Evolutionary conservation across 768 basidiomycete genomes (phyloP).

Genomic region (Amanita muscaria): DNA sequence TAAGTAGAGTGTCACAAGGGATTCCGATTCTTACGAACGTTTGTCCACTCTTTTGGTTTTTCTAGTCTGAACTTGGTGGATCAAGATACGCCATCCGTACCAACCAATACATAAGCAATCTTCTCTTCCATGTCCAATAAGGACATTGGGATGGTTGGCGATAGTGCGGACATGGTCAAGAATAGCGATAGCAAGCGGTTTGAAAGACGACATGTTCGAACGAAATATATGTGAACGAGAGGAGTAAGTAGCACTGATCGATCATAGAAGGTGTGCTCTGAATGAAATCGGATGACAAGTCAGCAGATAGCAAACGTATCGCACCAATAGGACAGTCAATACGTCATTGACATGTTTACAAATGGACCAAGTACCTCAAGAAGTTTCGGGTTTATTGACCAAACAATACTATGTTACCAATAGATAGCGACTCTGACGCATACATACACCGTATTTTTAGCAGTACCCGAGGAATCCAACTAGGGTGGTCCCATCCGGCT

Average conservation of each 20-base stretch:
- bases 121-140: too few species aligned
- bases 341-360: conserved; percentile 2
- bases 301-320: conserved; percentile 1
- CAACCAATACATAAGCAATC: too few species aligned
- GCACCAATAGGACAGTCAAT: too few species aligned
- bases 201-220: too few species aligned
- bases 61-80: conserved; percentile 13
- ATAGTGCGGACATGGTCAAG: too few species aligned
- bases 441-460: conserved; percentile 13
- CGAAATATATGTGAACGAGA: too few species aligned
- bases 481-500: conserved; percentile 11
- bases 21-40: conserved; percentile 37
- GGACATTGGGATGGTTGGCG: too few species aligned
- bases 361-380: conserved; percentile 7
- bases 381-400: conserved; percentile 9
- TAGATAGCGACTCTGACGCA: conserved; percentile 16
- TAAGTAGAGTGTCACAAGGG: conserved; percentile 10
- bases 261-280: background rate
- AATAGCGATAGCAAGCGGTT: too few species aligned
- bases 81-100: background rate
- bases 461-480: conserved; percentile 12
- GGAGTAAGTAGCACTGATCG: too few species aligned
- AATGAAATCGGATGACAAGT: conserved; percentile 4
- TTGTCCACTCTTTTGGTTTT: conserved; percentile 28
- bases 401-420: conserved; percentile 15